These are phyloP conservation scores for Pseudomonodictys pantanalensis DNA, from an alignment of 495 filamentous ascomycete species.

Conservation along the genomic window DNA sequence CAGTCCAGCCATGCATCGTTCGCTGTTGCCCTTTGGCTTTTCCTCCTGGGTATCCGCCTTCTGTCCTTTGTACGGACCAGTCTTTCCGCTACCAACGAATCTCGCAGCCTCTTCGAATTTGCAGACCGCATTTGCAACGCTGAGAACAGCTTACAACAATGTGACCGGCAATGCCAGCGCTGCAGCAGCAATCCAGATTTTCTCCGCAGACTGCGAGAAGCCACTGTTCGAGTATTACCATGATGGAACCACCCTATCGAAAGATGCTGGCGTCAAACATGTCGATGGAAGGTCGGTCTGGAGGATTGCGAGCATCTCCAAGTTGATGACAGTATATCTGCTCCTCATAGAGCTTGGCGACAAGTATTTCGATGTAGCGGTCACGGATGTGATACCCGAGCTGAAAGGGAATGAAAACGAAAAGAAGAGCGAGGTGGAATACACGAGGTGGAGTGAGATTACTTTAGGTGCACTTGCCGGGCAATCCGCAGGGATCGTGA, in stretches of 20 bases:
- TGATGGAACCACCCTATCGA: slow-evolving; percentile 16
- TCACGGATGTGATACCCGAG: slow-evolving; percentile 58
- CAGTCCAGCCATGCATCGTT: neutral
- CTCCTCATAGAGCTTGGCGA: slow-evolving; percentile 48
- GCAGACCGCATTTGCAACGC: neutral
- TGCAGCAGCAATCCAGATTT: slow-evolving; percentile 14
- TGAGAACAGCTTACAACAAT: neutral
- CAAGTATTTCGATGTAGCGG: slow-evolving; percentile 43
- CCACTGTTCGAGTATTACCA: slow-evolving; percentile 37
- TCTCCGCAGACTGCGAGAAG: slow-evolving; percentile 5
- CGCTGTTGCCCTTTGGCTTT: neutral
- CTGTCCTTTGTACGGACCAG: slow-evolving; percentile 4
- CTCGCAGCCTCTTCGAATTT: neutral
- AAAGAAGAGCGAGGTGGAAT: slow-evolving; percentile 1
- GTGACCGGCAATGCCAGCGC: neutral
- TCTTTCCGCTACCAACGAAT: slow-evolving; percentile 5
- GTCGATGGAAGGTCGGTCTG: slow-evolving; percentile 48
- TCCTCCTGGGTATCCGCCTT: neutral
- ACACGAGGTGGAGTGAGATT: slow-evolving; percentile 39
- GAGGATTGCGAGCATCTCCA: slow-evolving; percentile 51
- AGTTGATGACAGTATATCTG: slow-evolving; percentile 49
- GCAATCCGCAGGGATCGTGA: slow-evolving; percentile 45
- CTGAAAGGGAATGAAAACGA: slow-evolving; percentile 29
- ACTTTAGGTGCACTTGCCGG: slow-evolving; percentile 46
- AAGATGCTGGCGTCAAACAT: slow-evolving; percentile 37